Evolutionary conservation across 176 grass and related monocot genomes (phyloP).

Genomic region (Luzula sylvatica): DNA sequence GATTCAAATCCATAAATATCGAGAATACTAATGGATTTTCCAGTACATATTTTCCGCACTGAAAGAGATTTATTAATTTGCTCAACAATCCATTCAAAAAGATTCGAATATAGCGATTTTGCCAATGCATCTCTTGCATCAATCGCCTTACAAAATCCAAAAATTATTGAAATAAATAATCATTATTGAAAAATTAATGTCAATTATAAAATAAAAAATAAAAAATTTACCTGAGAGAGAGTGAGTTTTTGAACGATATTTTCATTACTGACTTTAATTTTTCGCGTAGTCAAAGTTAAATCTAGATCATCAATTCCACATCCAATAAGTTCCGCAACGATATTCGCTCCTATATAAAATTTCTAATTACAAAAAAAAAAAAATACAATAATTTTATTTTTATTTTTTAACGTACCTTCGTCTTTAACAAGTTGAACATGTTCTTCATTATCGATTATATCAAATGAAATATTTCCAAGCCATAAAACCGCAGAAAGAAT

Average conservation of each 20-base stretch:
- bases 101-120: slow-evolving; percentile 90
- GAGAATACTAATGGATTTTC: slow-evolving; percentile 99
- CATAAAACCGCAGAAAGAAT: slow-evolving; percentile 80
- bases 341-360: slow-evolving; percentile 49
- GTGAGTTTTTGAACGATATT: slow-evolving; percentile 98
- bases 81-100: slow-evolving; percentile 95
- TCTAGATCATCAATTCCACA: slow-evolving; percentile 75
- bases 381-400: too few relatives aligned
- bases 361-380: slow-evolving; percentile 1
- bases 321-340: slow-evolving; percentile 68
- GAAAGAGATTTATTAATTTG: slow-evolving; percentile 97
- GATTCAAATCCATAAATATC: slow-evolving; percentile 99
- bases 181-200: neutral
- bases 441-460: slow-evolving; percentile 86
- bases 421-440: slow-evolving; percentile 88
- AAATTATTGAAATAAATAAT: slow-evolving; percentile 3
- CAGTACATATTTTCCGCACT: slow-evolving; percentile 77
- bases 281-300: slow-evolving; percentile 65
- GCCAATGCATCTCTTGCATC: slow-evolving; percentile 90
- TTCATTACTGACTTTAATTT: slow-evolving; percentile 93
- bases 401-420: slow-evolving; percentile 77
- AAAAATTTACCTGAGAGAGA: slow-evolving; percentile 58
- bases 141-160: slow-evolving; percentile 59
- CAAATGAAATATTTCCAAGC: slow-evolving; percentile 86
- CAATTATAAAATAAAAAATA: too few relatives aligned